These are phyloP conservation scores for Exophiala calicioides DNA, from an alignment of 2,329 filamentous ascomycete genomes.

Conservation along the genomic window DNA sequence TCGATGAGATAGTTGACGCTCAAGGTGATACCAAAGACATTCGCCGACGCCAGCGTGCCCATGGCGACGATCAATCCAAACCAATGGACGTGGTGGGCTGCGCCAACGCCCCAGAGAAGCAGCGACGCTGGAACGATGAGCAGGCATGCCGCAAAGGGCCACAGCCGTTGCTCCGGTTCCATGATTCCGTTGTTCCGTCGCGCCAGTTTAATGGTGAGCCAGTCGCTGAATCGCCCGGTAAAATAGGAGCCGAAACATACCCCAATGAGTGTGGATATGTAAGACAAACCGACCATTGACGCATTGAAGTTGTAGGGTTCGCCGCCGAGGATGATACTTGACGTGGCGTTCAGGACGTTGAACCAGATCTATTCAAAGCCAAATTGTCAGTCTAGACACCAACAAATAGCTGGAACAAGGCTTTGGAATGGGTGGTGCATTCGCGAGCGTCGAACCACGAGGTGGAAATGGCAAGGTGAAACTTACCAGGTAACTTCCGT, in stretches of 20 bases:
- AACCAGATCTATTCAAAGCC: conserved; percentile 41
- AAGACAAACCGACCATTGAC: conserved; percentile 42
- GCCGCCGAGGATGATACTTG: conserved; percentile 41
- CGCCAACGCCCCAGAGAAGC: conserved; percentile 56
- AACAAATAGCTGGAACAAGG: too few relatives aligned
- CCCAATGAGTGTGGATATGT: conserved; percentile 35
- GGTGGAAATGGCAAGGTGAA: too few relatives aligned
- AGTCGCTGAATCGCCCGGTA: conserved; percentile 32
- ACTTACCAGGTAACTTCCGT: conserved; percentile 41
- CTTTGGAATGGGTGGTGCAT: too few relatives aligned
- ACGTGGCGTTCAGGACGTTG: conserved; percentile 47
- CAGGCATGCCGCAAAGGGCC: conserved; percentile 36
- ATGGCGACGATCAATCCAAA: conserved; percentile 53
- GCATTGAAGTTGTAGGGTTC: conserved; percentile 42
- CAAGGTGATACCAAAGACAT: conserved; percentile 48
- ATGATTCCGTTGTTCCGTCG: conserved; percentile 32
- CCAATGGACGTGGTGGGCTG: conserved; percentile 51
- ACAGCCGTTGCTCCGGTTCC: conserved; percentile 35
- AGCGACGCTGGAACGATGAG: conserved; percentile 49
- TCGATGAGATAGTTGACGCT: conserved; percentile 52
- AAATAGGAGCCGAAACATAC: conserved; percentile 22
- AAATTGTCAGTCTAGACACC: conserved; percentile 2
- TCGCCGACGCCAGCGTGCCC: conserved; percentile 49
- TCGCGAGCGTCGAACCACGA: too few relatives aligned
- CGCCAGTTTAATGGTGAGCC: conserved; percentile 31